Base-by-base conservation (phyloP, 2,329 filamentous ascomycete species). In the Cladobotryum protrusum region DNA sequence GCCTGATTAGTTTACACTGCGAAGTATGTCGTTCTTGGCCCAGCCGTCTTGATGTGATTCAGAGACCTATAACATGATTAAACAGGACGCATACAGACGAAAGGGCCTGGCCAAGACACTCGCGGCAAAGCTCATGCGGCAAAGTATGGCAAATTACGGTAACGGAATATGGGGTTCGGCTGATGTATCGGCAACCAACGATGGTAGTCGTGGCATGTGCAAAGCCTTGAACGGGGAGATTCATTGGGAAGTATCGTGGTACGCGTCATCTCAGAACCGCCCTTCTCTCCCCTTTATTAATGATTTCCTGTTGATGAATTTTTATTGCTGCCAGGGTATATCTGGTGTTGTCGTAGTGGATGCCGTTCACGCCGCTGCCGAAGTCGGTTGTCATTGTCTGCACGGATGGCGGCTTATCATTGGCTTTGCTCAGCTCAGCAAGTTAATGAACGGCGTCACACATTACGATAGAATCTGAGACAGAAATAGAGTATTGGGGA, bases 31-130 rank as follows among this genome's bases (percentile, higher is more conserved):
- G n/a, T n/a, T n/a, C n/a, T n/a, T n/a, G n/a, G n/a, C n/a, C 4
- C 34, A 40, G n/a, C n/a, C n/a, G n/a, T n/a, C n/a, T n/a, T n/a
- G n/a, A n/a, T n/a, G n/a, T n/a, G n/a, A n/a, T n/a, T n/a, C n/a
- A n/a, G n/a, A n/a, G n/a, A n/a, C n/a, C n/a, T n/a, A n/a, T n/a
- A n/a, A n/a, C n/a, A n/a, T n/a, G n/a, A n/a, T n/a, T n/a, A n/a
- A 9, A 0, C 13, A 76, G 72, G 72, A 76, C 39, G 59, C 70
- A 1, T 85, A 79, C 56, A 76, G 85, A 29, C 77, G 82, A 0
- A 72, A 68, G 39, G 85, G 85, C 0, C 66, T 88, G 29, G 85
- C 83, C 2, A 86, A 83, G 61, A 70, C 72, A 0, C 67, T 88
- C 4, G 77, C 78, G 1, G 67, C 72, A 19, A 84, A 77, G 60